Percentiles rank a stretch among this genome's conserved stretches.
phyloP scores from a whole-genome alignment of 2,329 filamentous ascomycete species.

The Stachybotrys echinatus region DNA sequence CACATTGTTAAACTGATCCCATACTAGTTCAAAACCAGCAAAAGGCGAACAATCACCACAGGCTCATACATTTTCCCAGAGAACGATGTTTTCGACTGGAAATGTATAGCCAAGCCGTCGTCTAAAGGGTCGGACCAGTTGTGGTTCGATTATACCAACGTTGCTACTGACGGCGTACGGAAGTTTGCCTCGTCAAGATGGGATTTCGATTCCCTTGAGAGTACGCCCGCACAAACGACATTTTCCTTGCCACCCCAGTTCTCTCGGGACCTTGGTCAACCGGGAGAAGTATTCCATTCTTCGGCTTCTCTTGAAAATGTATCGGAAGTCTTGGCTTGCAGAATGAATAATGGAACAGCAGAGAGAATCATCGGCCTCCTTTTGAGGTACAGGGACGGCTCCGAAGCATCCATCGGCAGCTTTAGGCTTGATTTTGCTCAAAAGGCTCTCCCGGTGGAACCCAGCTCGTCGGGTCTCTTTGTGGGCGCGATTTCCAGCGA shows the following conservation, averaged over 20 bases:
- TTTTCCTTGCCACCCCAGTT: background rate
- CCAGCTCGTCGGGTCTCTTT: background rate
- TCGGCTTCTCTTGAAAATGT: background rate
- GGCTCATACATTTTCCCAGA: background rate
- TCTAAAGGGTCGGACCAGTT: background rate
- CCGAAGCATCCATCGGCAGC: background rate
- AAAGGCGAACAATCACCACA: background rate
- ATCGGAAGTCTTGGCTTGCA: background rate
- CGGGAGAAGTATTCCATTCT: background rate
- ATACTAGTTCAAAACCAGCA: background rate
- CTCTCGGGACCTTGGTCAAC: background rate
- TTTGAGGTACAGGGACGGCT: background rate
- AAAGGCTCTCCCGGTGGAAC: background rate
- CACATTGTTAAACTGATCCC: background rate
- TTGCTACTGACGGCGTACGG: background rate
- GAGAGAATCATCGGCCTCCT: background rate
- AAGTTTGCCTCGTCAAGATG: background rate
- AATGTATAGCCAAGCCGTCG: background rate
- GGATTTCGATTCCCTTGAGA: background rate
- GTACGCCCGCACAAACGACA: background rate
- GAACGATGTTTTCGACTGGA: background rate
- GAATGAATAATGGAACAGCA: background rate
- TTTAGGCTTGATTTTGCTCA: background rate
- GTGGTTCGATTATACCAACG: background rate
- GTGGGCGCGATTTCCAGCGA: background rate